These are phyloP conservation scores for Boletus sp. DNA, from an alignment of 768 basidiomycete genomes.

Conservation along the genomic window DNA sequence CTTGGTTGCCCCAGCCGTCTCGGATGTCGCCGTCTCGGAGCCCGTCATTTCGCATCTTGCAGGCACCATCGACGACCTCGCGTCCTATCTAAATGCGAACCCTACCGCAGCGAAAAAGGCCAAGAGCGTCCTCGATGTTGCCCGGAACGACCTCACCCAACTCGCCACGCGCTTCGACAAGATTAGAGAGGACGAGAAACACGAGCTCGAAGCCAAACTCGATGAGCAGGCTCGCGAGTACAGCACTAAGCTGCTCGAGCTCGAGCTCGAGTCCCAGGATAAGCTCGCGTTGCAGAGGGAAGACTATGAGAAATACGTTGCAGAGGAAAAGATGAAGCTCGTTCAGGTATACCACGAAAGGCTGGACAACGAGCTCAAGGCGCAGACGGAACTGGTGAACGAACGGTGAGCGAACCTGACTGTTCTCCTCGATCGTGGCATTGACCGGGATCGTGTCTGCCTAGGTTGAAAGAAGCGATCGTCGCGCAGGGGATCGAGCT, in stretches of 20 bases:
- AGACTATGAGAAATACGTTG: slow-evolving; percentile 77
- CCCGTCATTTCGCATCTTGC: slow-evolving; percentile 94
- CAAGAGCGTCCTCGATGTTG: slow-evolving; percentile 71
- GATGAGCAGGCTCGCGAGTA: slow-evolving; percentile 88
- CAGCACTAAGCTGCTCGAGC: slow-evolving; percentile 71
- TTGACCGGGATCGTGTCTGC: background rate
- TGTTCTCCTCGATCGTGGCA: background rate
- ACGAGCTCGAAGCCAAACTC: slow-evolving; percentile 59
- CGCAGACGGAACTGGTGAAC: slow-evolving; percentile 91
- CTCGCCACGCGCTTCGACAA: slow-evolving; percentile 76
- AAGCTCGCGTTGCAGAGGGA: slow-evolving; percentile 85
- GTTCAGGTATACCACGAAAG: slow-evolving; percentile 81
- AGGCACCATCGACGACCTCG: slow-evolving; percentile 87
- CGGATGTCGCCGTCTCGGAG: slow-evolving; percentile 70
- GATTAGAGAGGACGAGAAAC: slow-evolving; percentile 76
- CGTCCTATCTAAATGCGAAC: slow-evolving; percentile 76
- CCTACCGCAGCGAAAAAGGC: slow-evolving; percentile 67
- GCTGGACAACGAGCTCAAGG: slow-evolving; percentile 78
- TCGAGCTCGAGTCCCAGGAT: slow-evolving; percentile 84
- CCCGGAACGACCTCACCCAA: slow-evolving; percentile 76
- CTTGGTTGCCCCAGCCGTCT: slow-evolving; percentile 77
- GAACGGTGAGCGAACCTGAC: slow-evolving; percentile 67
- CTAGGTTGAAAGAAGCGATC: slow-evolving; percentile 89
- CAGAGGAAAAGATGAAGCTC: slow-evolving; percentile 71
- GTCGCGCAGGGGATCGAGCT: slow-evolving; percentile 96